A percentile compares a stretch with the other conserved stretches of the same genome.
These are phyloP conservation scores for Emericellopsis terricola DNA, from an alignment of 495 filamentous ascomycete genomes.

Conservation along the genomic window DNA sequence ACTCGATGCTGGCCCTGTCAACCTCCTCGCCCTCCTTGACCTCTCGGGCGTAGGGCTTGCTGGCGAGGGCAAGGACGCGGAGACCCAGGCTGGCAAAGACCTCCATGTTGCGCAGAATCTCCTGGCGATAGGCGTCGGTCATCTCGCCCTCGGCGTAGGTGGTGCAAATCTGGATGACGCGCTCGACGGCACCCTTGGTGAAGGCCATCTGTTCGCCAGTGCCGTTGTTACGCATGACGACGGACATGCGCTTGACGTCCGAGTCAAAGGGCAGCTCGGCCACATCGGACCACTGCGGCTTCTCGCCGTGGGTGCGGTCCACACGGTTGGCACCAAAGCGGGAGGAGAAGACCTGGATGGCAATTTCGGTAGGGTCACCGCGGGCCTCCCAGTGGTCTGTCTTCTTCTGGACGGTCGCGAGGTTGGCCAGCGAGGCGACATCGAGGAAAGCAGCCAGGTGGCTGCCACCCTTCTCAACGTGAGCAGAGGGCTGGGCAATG, in stretches of 20 bases:
- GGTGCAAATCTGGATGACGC: constrained; percentile 33
- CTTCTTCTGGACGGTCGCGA: constrained; percentile 36
- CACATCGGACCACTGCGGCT: constrained; percentile 34
- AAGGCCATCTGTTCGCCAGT: constrained; percentile 27
- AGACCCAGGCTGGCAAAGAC: constrained; percentile 43
- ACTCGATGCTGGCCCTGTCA: constrained; percentile 36
- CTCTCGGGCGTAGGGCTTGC: constrained; percentile 18
- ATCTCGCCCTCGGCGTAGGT: constrained; percentile 26
- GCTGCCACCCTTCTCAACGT: constrained; percentile 8
- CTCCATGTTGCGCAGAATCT: constrained; percentile 47
- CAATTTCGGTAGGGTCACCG: constrained; percentile 54
- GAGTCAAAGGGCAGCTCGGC: constrained; percentile 53
- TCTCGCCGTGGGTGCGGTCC: constrained; percentile 26
- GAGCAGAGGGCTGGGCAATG: constrained; percentile 11
- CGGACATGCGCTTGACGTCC: constrained; percentile 50
- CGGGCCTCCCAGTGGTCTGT: constrained; percentile 38
- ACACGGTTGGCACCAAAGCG: constrained; percentile 43
- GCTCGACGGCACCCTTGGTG: constrained; percentile 50
- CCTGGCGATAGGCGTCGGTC: constrained; percentile 20
- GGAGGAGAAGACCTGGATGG: constrained; percentile 48
- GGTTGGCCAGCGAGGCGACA: constrained; percentile 45
- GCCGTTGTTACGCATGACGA: constrained; percentile 31
- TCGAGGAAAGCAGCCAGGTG: constrained; percentile 37
- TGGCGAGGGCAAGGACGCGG: constrained; percentile 44
- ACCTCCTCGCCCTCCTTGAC: constrained; percentile 20